Conservation (phyloP, 495 filamentous ascomycete genomes). For the Letharia lupina region DNA sequence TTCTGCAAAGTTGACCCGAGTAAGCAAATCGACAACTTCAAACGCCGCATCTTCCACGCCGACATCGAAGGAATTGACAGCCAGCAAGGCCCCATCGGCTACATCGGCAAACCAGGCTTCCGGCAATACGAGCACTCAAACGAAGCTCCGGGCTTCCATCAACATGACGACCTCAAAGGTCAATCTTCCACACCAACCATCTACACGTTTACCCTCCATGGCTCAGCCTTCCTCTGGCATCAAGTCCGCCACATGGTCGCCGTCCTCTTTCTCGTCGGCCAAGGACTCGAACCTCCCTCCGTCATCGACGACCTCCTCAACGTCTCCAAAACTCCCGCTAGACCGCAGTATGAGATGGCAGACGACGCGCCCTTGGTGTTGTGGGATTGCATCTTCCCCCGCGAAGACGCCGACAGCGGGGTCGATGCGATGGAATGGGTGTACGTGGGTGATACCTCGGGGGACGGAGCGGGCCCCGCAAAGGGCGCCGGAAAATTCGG, state of each 20-base stretch:
- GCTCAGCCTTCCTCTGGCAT: slow-evolving; percentile 96
- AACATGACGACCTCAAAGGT: not conserved
- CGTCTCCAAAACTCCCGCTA: slow-evolving; percentile 53
- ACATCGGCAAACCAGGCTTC: slow-evolving; percentile 7
- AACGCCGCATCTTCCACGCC: slow-evolving; percentile 64
- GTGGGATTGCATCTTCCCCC: slow-evolving; percentile 89
- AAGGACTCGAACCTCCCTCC: slow-evolving; percentile 70
- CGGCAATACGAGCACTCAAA: slow-evolving; percentile 17
- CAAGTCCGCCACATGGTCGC: slow-evolving; percentile 89
- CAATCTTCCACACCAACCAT: slow-evolving; percentile 46
- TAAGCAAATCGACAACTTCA: slow-evolving; percentile 79
- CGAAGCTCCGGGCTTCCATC: slow-evolving; percentile 15
- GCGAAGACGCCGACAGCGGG: slow-evolving; percentile 37
- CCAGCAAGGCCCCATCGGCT: slow-evolving; percentile 29
- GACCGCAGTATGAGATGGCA: slow-evolving; percentile 84
- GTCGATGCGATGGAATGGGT: slow-evolving; percentile 71
- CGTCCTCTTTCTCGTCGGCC: slow-evolving; percentile 83
- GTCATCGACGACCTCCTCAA: slow-evolving; percentile 68
- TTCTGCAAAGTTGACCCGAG: slow-evolving; percentile 84
- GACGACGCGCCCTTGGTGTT: slow-evolving; percentile 80
- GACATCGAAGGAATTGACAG: slow-evolving; percentile 61
- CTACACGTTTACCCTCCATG: slow-evolving; percentile 78
- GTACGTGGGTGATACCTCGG: slow-evolving; percentile 53
- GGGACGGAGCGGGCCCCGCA: slow-evolving; percentile 15
- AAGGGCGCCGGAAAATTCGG: slow-evolving; percentile 51